A percentile compares a stretch with the other conserved stretches of the same genome.
phyloP scores from a whole-genome alignment of 805 yeast species.

The Candida silvicultrix region DNA sequence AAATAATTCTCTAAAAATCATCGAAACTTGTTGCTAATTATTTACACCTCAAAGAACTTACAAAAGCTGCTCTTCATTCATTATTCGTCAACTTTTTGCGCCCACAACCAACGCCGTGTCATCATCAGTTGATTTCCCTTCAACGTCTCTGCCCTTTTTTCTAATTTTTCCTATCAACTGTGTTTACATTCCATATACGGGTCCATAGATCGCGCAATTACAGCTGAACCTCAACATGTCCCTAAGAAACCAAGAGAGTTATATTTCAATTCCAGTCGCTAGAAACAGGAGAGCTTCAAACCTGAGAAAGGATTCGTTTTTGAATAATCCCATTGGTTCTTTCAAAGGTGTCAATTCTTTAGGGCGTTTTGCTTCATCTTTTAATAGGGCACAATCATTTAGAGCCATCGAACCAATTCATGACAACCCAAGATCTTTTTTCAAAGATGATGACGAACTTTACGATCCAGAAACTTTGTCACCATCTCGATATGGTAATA shows the following conservation, averaged over 20 bases:
- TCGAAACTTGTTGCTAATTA: neutral
- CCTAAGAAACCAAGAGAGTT: neutral
- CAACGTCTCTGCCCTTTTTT: too few species aligned
- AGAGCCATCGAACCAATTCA: conserved; percentile 42
- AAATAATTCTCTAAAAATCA: neutral
- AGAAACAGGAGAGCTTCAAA: conserved; percentile 15
- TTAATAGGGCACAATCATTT: conserved; percentile 72
- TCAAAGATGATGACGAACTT: conserved; percentile 55
- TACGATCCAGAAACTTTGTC: conserved; percentile 65
- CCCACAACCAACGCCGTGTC: too few species aligned
- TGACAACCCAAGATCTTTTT: conserved; percentile 49
- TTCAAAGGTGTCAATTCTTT: conserved; percentile 63
- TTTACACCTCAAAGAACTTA: too few species aligned
- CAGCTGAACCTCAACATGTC: neutral
- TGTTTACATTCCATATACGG: neutral
- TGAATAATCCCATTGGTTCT: conserved; percentile 47
- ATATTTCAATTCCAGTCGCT: conserved; percentile 15
- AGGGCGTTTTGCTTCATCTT: conserved; percentile 74
- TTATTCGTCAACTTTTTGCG: too few species aligned
- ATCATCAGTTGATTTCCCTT: too few species aligned
- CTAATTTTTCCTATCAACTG: too few species aligned
- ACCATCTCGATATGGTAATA: conserved; percentile 58
- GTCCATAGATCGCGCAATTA: neutral
- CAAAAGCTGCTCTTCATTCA: too few species aligned
- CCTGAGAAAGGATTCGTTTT: conserved; percentile 30